Evolutionary conservation across 768 basidiomycete species (phyloP), one percentile per base, ranked within the genome.

Genomic region (Trametes sanguinea): DNA sequence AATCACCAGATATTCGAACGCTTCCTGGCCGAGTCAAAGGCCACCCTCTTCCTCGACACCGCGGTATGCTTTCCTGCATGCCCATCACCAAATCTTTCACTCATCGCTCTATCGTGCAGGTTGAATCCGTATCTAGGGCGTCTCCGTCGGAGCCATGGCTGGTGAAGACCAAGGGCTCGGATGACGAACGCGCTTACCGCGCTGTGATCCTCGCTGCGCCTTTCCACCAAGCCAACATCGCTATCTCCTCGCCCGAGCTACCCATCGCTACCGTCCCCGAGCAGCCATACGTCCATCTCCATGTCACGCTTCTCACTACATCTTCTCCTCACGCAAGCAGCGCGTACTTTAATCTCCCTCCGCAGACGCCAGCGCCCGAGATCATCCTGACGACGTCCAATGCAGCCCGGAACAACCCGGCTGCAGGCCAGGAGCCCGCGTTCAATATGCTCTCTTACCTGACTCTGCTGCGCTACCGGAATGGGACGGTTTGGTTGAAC

Each of bases 391-490:
- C 94, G 6, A 88, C 90, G 0, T 80, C 81, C 57, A 81, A 86
- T n/a, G 84, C 86, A n/a, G 76, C 75, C 32, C 76, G 83, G 32
- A 73, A 76, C 16, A 81, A 55, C 27, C 6, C 2, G 2, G 11
- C 6, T 37, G 2, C 35, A 37, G 56, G 47, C 17, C 33, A 30
- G 40, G 60, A 57, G 55, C 90, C 94, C 1, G 87, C 90, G 62
- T 97, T 98, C 77, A 93, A 92, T 67, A 94, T 91, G 0, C 74
- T 97, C 42, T 87, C 87, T 6, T 97, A 95, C 74, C 90, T 88
- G 65, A 87, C 88, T 2, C 76, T 73, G 45, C 74, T 87, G 22
- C 76, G 50, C 66, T 75, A 54, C 67, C 65, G 44, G 63, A 71
- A 68, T 69, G 70, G 54, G 51, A 58, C 9, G 68, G 76, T 50